phyloP scores from a whole-genome alignment of 495 filamentous ascomycete genomes.

The Neurospora terricola region DNA sequence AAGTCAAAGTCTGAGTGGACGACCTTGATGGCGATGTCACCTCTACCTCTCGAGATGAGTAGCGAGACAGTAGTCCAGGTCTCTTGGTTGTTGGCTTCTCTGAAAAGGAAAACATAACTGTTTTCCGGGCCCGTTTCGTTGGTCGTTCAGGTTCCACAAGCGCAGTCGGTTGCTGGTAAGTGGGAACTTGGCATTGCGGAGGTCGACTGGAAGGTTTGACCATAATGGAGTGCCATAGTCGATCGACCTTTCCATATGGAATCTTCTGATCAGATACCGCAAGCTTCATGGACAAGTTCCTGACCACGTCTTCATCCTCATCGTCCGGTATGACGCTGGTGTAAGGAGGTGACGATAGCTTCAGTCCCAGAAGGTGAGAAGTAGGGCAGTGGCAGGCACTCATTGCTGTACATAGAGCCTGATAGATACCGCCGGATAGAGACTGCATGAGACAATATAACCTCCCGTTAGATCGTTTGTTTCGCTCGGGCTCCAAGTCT shows the following conservation, averaged over 20 bases:
- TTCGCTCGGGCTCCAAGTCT: constrained; percentile 19
- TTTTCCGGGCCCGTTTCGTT: background rate
- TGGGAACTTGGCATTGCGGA: too few relatives aligned
- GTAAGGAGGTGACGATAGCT: constrained; percentile 1
- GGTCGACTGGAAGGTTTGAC: background rate
- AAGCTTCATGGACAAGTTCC: background rate
- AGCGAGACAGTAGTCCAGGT: background rate
- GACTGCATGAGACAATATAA: constrained; percentile 18
- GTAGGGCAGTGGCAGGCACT: constrained; percentile 16
- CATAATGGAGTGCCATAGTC: background rate
- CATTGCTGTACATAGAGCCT: constrained; percentile 21
- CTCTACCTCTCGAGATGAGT: background rate
- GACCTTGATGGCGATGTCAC: background rate
- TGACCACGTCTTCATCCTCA: background rate
- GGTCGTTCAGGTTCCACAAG: background rate
- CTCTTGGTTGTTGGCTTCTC: background rate
- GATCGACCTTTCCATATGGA: background rate
- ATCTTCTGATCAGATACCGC: background rate
- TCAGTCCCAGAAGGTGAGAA: constrained; percentile 11
- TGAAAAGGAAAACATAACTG: background rate
- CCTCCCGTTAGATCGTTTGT: constrained; percentile 11
- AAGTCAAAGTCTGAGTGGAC: background rate
- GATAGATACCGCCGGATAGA: constrained; percentile 24
- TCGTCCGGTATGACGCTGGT: constrained; percentile 13
- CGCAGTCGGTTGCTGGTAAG: background rate